Conservation (phyloP, 495 filamentous ascomycete species). For the Xylaria grammica region DNA sequence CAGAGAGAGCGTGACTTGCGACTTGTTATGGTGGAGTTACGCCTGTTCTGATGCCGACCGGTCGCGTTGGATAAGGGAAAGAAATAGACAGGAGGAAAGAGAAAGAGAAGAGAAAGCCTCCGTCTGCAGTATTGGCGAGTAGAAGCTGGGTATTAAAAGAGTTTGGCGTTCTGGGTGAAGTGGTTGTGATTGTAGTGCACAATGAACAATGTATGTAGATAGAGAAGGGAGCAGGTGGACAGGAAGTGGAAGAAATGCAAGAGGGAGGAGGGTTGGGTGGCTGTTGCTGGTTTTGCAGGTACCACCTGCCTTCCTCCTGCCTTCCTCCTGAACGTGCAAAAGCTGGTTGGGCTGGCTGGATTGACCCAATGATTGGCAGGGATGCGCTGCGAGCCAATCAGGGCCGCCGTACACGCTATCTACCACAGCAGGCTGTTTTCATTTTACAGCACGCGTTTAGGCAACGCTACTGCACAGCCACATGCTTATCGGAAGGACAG, state of each 20-base stretch:
- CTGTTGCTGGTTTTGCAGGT: slow-evolving; percentile 7
- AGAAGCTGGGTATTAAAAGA: slow-evolving; percentile 18
- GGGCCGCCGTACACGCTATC: neutral
- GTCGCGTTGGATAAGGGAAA: neutral
- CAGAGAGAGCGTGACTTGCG: slow-evolving; percentile 17
- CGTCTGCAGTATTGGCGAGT: neutral
- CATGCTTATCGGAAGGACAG: neutral
- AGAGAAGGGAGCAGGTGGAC: slow-evolving; percentile 10
- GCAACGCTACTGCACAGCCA: slow-evolving; percentile 14
- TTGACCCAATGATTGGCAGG: slow-evolving; percentile 9
- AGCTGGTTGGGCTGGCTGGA: slow-evolving; percentile 5
- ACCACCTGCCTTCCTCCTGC: no score
- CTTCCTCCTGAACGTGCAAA: no score
- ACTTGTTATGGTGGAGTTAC: slow-evolving; percentile 6
- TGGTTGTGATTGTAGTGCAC: neutral
- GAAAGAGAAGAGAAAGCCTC: slow-evolving; percentile 3
- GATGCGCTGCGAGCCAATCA: slow-evolving; percentile 2
- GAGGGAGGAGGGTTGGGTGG: slow-evolving; percentile 13
- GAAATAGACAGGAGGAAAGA: neutral
- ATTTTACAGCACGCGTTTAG: slow-evolving; percentile 19
- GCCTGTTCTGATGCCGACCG: neutral
- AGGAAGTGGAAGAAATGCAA: slow-evolving; percentile 24
- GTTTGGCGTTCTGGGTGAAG: neutral
- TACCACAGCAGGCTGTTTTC: neutral
- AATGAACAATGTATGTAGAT: neutral